Conservation (phyloP, 257 asterid species). For the Pogostemon cablin region DNA sequence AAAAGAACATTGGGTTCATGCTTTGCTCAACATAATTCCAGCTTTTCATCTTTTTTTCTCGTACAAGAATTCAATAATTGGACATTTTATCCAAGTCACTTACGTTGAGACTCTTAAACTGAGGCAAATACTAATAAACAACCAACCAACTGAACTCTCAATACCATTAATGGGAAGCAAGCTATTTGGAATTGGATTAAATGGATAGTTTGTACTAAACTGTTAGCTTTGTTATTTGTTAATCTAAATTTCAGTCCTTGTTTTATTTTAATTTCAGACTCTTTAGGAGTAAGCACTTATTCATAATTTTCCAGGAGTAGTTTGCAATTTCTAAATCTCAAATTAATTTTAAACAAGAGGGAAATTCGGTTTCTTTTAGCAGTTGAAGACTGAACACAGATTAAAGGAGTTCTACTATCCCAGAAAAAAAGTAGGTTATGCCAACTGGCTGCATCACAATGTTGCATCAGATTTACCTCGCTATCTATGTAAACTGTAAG, state of each 20-base stretch:
- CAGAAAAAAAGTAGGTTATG: too few relatives aligned
- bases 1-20: neutral
- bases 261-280: neutral
- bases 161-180: neutral
- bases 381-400: neutral
- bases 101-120: neutral
- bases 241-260: neutral
- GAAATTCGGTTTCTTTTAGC: too few relatives aligned
- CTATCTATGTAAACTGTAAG: neutral
- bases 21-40: neutral
- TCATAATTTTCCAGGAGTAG: too few relatives aligned
- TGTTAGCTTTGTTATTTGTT: neutral
- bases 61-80: neutral
- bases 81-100: neutral
- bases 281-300: neutral
- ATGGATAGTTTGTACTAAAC: neutral
- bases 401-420: neutral
- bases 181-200: neutral
- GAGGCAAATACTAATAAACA: neutral
- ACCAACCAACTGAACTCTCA: conserved; percentile 11
- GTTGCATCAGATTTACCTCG: neutral
- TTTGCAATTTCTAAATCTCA: too few relatives aligned
- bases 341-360: too few relatives aligned
- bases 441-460: neutral
- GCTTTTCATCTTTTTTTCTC: neutral